Conservation (phyloP, 1,284 basidiomycete species). For the Lignosus rhinocerotis region DNA sequence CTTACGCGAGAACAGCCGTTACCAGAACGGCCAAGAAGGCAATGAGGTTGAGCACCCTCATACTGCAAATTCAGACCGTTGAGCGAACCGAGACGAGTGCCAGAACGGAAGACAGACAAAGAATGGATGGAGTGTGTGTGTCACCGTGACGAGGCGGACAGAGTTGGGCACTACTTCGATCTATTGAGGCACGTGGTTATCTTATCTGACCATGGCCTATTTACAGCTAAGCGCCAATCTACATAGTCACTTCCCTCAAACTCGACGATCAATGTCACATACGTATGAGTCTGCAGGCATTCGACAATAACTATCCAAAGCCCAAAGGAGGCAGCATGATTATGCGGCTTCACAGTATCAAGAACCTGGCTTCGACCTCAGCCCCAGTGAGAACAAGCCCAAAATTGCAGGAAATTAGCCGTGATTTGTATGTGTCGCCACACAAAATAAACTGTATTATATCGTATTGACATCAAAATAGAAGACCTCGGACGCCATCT, state of each 20-base stretch:
- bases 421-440: no score
- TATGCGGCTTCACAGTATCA: no score
- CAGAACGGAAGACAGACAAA: not conserved
- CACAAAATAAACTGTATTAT: no score
- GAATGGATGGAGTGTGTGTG: not conserved
- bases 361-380: no score
- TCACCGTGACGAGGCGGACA: not conserved
- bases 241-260: not conserved
- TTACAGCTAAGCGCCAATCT: no score
- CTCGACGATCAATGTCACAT: not conserved
- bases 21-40: constrained; percentile 33
- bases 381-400: no score
- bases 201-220: constrained; percentile 16
- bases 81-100: not conserved
- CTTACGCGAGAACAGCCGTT: constrained; percentile 37
- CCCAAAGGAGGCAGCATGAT: no score
- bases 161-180: constrained; percentile 1
- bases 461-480: no score
- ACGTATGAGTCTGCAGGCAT: no score
- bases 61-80: constrained; percentile 7
- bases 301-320: no score
- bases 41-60: constrained; percentile 36
- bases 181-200: constrained; percentile 29
- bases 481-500: no score
- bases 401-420: no score